Conservation (phyloP, 441 rosid genomes). For the Mallotus repandus region DNA sequence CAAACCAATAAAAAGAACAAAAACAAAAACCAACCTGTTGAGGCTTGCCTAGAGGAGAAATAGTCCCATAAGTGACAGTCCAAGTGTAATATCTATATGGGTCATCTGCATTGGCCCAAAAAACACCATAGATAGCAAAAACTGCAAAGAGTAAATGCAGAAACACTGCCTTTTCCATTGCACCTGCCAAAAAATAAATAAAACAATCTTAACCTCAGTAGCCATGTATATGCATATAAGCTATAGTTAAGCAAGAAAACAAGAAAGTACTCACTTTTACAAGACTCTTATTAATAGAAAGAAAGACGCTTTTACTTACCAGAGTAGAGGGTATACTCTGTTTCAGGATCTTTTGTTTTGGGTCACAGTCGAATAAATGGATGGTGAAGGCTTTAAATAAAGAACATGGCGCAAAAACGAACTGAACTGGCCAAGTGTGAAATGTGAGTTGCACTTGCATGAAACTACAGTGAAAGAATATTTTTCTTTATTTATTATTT, state of each 20-base stretch:
- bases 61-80: slow-evolving; percentile 53
- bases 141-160: slow-evolving; percentile 40
- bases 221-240: neutral
- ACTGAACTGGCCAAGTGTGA: neutral
- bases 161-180: slow-evolving; percentile 39
- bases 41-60: slow-evolving; percentile 52
- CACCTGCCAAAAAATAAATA: slow-evolving; percentile 23
- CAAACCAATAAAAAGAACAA: neutral
- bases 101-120: slow-evolving; percentile 53
- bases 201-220: slow-evolving; percentile 7
- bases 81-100: slow-evolving; percentile 51
- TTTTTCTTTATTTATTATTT: too few relatives aligned
- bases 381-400: slow-evolving; percentile 21
- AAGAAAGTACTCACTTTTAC: too few relatives aligned
- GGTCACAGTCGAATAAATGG: slow-evolving; percentile 12
- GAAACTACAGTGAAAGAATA: too few relatives aligned
- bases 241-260: neutral
- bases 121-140: slow-evolving; percentile 43
- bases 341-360: neutral
- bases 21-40: slow-evolving; percentile 44
- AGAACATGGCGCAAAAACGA: slow-evolving; percentile 16
- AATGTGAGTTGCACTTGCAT: neutral
- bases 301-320: slow-evolving; percentile 8
- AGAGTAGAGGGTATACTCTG: neutral
- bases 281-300: too few relatives aligned